Evolutionary conservation across 352 stramenopile genomes (phyloP).

Genomic region (Globisporangium carolinianum): DNA sequence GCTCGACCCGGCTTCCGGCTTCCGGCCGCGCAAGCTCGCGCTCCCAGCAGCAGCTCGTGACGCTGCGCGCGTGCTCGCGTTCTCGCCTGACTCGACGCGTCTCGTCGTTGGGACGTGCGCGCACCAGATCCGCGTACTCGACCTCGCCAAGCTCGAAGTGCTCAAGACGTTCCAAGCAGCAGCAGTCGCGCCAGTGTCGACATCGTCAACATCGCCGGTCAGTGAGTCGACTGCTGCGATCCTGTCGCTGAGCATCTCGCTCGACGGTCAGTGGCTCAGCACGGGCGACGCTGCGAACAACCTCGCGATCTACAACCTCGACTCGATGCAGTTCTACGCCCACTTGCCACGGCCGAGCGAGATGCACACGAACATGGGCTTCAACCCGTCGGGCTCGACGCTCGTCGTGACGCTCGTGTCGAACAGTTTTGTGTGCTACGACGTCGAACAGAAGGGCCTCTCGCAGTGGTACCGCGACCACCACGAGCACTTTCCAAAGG

Average conservation of each 20-base stretch:
- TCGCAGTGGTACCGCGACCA: slow-evolving; percentile 69
- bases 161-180: slow-evolving; percentile 66
- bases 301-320: slow-evolving; percentile 76
- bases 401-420: slow-evolving; percentile 77
- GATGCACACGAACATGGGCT: slow-evolving; percentile 76
- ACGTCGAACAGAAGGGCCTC: slow-evolving; percentile 74
- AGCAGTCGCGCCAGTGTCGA: not conserved
- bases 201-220: slow-evolving; percentile 3
- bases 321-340: slow-evolving; percentile 82
- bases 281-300: slow-evolving; percentile 62
- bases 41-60: slow-evolving; percentile 30
- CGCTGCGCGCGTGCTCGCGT: slow-evolving; percentile 56
- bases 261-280: slow-evolving; percentile 76
- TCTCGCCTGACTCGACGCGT: slow-evolving; percentile 74
- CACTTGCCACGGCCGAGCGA: slow-evolving; percentile 52
- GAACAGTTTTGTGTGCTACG: slow-evolving; percentile 83
- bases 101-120: slow-evolving; percentile 58
- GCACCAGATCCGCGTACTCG: slow-evolving; percentile 65
- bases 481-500: slow-evolving; percentile 66
- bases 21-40: slow-evolving; percentile 50
- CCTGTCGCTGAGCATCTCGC: slow-evolving; percentile 66
- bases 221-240: slow-evolving; percentile 32
- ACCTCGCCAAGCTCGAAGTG: slow-evolving; percentile 64
- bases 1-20: slow-evolving; percentile 40
- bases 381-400: slow-evolving; percentile 67